Evolutionary conservation across 2,329 filamentous ascomycete genomes (phyloP).

Genomic region (Waltergamsia citrina): DNA sequence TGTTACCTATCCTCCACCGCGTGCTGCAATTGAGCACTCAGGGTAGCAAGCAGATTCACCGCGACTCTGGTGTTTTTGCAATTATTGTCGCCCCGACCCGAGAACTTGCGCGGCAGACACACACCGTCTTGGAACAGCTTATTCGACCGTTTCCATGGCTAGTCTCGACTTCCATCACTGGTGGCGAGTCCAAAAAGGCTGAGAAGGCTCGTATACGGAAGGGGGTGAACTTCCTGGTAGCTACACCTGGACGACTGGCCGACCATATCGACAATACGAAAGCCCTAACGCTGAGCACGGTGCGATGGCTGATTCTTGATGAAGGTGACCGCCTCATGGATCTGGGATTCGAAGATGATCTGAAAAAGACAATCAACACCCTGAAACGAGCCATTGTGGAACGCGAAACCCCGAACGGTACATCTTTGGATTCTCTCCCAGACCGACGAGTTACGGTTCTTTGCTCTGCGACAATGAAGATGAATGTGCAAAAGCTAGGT

Average conservation of each 20-base stretch:
- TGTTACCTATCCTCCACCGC: conserved; percentile 83
- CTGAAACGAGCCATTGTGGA: conserved; percentile 57
- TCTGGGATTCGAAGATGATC: conserved; percentile 89
- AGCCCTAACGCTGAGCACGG: conserved; percentile 76
- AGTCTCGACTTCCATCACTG: conserved; percentile 75
- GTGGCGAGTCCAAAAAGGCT: conserved; percentile 60
- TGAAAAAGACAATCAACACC: conserved; percentile 75
- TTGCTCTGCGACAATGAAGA: conserved; percentile 96
- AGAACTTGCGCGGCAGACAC: conserved; percentile 91
- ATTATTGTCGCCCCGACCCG: conserved; percentile 90
- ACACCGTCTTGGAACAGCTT: conserved; percentile 73
- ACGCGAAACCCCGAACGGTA: conserved; percentile 48
- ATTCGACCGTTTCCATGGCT: conserved; percentile 90
- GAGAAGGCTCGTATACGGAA: conserved; percentile 93
- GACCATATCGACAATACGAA: conserved; percentile 93
- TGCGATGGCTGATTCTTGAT: conserved; percentile 89
- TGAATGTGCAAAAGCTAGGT: conserved; percentile 87
- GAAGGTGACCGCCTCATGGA: conserved; percentile 99
- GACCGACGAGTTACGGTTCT: conserved; percentile 76
- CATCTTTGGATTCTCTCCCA: conserved; percentile 55
- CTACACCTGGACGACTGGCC: conserved; percentile 81
- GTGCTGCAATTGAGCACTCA: conserved; percentile 66
- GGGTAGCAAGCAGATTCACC: conserved; percentile 49
- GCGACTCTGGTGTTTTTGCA: conserved; percentile 85
- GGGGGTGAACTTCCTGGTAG: conserved; percentile 90